Base-by-base conservation (phyloP, 805 yeast species). In the Candida koratica region DNA sequence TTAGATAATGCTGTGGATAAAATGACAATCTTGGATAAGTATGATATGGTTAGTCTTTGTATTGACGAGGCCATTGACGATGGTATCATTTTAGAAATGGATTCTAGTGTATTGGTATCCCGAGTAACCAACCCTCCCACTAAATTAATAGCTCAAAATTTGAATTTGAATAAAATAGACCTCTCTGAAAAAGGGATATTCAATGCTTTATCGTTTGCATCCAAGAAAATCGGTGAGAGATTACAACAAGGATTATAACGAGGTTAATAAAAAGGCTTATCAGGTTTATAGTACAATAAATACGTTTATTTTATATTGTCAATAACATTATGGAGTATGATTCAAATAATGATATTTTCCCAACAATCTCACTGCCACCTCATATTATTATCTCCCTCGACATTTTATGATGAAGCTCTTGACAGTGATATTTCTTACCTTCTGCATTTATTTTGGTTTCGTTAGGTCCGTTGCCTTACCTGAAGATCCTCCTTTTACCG, bases 21-120 rank as follows among this genome's bases (percentile, higher is more conserved):
- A 57, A 72, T 79, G 46, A 75, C 89, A 3, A 65, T 90, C 30
- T 74, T 80, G 50, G 95, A 85, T 46, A 77, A 81, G 56, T 93
- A 82, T 56, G 98, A 93, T 60, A 71, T 85, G 69, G 82, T 88
- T 25, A 70, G 86, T 28, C 72, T 93, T 57, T 85, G 94, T 4
- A 75, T 89, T 28, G 98, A 93, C 59, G 97, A 93, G 62, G 74
- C 94, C 7, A 70, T 93, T 33, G 98, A 93, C 56, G 95, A 89
- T 55, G 98, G 97, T 26, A 78, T 93, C 45, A 79, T 93, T 38
- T 71, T 93, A 48, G 97, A 93, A 59, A 82, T 88, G 17, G 97
- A 93, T 52, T 79, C 95, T 4, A 77, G 82, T 23, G 79, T 85
- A 27, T 84, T 93, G 48, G 89, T 90, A 2, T 77, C 94, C 11